Percentiles rank a stretch among this genome's conserved stretches.
Evolutionary conservation across 768 basidiomycete genomes (phyloP).

Genomic region (Russula virescens): DNA sequence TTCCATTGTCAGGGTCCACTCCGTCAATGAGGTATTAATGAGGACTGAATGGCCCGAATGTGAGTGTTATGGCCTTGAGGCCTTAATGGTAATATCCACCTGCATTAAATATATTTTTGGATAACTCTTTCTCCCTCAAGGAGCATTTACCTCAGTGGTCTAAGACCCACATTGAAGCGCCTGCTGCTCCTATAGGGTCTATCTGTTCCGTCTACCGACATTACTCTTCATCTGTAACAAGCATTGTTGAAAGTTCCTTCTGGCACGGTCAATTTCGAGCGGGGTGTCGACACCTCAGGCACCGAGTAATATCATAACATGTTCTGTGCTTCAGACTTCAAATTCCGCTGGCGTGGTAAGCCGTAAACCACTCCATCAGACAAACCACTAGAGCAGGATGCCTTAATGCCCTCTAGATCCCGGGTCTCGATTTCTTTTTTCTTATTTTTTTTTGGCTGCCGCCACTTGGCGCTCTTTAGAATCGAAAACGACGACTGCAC

Average conservation of each 20-base stretch:
- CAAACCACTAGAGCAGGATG: no score
- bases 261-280: background rate
- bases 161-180: background rate
- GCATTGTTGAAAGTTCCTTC: no score
- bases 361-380: conserved; percentile 3
- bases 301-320: background rate
- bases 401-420: no score
- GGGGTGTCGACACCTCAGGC: background rate
- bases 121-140: background rate
- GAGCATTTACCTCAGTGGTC: background rate
- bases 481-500: no score
- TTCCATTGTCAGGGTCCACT: no score
- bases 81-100: background rate
- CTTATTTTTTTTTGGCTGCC: no score
- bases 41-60: no score
- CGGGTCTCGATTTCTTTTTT: no score
- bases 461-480: no score
- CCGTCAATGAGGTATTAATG: no score
- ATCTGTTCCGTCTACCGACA: background rate
- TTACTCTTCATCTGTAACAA: background rate
- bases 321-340: no score
- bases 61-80: no score
- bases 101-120: background rate
- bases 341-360: background rate
- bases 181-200: background rate